Conservation (phyloP, 2,329 filamentous ascomycete species). For the Piedraia hortae region DNA sequence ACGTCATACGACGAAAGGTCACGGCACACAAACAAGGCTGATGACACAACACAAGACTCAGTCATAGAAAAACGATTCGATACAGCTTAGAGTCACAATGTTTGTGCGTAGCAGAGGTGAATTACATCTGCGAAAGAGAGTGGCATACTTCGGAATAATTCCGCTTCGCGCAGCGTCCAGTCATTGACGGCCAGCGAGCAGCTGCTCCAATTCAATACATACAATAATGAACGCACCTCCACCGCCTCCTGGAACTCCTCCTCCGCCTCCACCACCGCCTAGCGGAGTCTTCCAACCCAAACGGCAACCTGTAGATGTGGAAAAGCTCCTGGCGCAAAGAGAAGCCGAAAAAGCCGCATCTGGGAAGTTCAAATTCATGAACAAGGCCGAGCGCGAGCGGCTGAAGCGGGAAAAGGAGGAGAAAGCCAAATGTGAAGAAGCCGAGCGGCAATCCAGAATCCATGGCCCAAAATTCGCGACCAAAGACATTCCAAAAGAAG, state of each 20-base stretch:
- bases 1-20: too few species aligned
- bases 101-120: too few species aligned
- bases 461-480: constrained; percentile 48
- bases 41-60: too few species aligned
- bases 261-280: constrained; percentile 6
- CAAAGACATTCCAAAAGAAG: constrained; percentile 19
- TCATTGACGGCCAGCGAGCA: too few species aligned
- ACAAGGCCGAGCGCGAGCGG: constrained; percentile 56
- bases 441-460: constrained; percentile 18
- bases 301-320: constrained; percentile 43
- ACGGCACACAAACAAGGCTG: too few species aligned
- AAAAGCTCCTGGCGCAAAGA: constrained; percentile 64
- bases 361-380: constrained; percentile 67
- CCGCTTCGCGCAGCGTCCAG: too few species aligned
- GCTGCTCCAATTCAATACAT: too few species aligned
- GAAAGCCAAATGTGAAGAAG: constrained; percentile 33
- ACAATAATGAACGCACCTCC: constrained; percentile 2
- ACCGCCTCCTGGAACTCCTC: constrained; percentile 5
- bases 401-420: constrained; percentile 53
- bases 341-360: constrained; percentile 62
- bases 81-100: too few species aligned
- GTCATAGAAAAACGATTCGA: too few species aligned
- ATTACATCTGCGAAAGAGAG: too few species aligned
- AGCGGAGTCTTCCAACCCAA: constrained; percentile 2
- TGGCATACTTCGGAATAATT: too few species aligned